Conservation (phyloP, 352 stramenopile species). For the Phytophthora boehmeriae region DNA sequence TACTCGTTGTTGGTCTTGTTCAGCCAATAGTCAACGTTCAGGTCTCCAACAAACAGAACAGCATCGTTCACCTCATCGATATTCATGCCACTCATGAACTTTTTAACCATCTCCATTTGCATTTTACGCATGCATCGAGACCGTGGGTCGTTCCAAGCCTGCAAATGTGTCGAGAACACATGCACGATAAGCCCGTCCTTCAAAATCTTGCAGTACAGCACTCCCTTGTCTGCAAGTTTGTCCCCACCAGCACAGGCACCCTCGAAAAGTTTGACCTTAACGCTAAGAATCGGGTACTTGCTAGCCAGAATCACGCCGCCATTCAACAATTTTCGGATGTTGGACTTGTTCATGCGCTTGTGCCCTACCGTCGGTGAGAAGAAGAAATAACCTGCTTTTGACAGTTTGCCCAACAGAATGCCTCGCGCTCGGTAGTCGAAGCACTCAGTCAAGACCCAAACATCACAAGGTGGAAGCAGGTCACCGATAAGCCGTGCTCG, state of each 20-base stretch:
- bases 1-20: conserved; percentile 80
- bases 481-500: conserved; percentile 73
- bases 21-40: conserved; percentile 83
- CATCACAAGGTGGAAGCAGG: conserved; percentile 66
- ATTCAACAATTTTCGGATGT: conserved; percentile 79
- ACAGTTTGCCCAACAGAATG: conserved; percentile 67
- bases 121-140: conserved; percentile 60
- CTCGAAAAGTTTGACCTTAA: conserved; percentile 76
- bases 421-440: conserved; percentile 77
- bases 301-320: conserved; percentile 71
- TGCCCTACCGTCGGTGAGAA: conserved; percentile 75
- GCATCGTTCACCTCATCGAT: conserved; percentile 67
- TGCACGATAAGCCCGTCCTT: conserved; percentile 78
- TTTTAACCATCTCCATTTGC: conserved; percentile 69
- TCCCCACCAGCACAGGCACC: conserved; percentile 65
- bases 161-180: conserved; percentile 77
- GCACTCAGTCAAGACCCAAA: conserved; percentile 83
- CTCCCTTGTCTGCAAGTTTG: conserved; percentile 75
- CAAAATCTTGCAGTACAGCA: conserved; percentile 83
- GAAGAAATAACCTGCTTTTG: conserved; percentile 69
- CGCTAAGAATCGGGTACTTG: conserved; percentile 77
- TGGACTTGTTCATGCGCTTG: conserved; percentile 65
- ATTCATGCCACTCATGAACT: conserved; percentile 57
- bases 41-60: conserved; percentile 67
- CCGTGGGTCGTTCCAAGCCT: conserved; percentile 74